Conservation (phyloP, 345 rosid genomes). For the Lepidium aucheri region DNA sequence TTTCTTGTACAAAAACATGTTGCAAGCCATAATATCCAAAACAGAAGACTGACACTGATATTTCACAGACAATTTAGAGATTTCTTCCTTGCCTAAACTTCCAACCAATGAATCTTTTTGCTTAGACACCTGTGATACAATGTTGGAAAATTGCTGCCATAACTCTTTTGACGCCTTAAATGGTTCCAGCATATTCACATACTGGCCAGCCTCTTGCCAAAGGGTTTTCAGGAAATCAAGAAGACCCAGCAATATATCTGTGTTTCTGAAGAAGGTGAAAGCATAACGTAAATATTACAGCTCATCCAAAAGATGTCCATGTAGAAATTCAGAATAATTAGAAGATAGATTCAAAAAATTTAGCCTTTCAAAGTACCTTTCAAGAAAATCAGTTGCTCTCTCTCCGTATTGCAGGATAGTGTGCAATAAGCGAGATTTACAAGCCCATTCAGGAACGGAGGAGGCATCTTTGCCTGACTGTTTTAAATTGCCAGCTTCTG, state of each 20-base stretch:
- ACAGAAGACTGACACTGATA: conserved; percentile 63
- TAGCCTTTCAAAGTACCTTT: conserved; percentile 42
- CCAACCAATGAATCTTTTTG: conserved; percentile 32
- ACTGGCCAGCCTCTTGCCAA: conserved; percentile 91
- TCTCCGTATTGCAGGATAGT: conserved; percentile 43
- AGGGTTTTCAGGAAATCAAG: conserved; percentile 70
- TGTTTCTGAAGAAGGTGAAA: conserved; percentile 47
- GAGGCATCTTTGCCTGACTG: conserved; percentile 34
- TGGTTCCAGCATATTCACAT: conserved; percentile 40
- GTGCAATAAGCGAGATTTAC: conserved; percentile 42
- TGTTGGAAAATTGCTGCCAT: conserved; percentile 61
- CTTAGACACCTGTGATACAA: conserved; percentile 31
- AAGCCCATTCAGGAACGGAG: conserved; percentile 14
- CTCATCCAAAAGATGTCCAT: background rate
- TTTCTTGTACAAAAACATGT: conserved; percentile 72
- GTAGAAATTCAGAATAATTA: background rate
- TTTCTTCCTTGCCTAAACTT: conserved; percentile 34
- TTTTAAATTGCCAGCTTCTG: conserved; percentile 29
- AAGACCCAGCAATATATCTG: conserved; percentile 42
- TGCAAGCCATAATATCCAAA: conserved; percentile 72
- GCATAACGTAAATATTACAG: conserved; percentile 14
- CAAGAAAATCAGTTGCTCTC: conserved; percentile 51
- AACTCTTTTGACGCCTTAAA: conserved; percentile 48
- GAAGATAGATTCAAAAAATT: background rate
- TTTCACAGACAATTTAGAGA: conserved; percentile 38